These are phyloP conservation scores for Skeletonema marinoi DNA, from an alignment of 108 stramenopile species.

Conservation along the genomic window DNA sequence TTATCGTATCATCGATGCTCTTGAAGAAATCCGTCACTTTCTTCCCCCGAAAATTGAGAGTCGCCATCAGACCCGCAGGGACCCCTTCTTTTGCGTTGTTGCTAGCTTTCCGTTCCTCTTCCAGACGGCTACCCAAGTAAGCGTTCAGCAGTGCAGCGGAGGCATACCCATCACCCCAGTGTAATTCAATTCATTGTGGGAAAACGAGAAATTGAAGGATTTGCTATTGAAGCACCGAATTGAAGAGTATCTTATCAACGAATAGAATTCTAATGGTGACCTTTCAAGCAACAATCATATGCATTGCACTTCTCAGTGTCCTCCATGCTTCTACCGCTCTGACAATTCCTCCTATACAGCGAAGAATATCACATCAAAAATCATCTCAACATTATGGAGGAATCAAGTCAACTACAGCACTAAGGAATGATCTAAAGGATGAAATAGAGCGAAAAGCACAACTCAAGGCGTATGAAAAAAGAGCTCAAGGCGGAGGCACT, in stretches of 20 bases:
- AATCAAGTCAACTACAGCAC: conserved; percentile 5
- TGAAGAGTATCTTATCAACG: background rate
- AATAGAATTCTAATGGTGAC: background rate
- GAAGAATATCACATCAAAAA: background rate
- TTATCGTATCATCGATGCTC: too few species aligned
- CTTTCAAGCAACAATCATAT: background rate
- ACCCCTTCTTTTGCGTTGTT: too few species aligned
- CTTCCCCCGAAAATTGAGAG: too few species aligned
- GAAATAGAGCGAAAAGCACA: conserved; percentile 45
- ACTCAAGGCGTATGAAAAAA: conserved; percentile 31
- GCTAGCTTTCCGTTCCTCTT: too few species aligned
- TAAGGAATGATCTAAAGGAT: conserved; percentile 38
- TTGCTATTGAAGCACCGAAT: too few species aligned
- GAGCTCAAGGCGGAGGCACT: conserved; percentile 35
- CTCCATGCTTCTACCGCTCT: background rate
- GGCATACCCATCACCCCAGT: background rate
- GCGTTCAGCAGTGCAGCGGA: too few species aligned
- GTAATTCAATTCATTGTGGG: too few species aligned
- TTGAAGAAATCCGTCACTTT: too few species aligned
- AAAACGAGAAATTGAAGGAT: too few species aligned
- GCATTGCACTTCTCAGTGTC: background rate
- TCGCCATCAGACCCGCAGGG: too few species aligned
- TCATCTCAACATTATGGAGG: background rate
- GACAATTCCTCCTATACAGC: background rate
- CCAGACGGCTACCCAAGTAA: too few species aligned